These are phyloP conservation scores for Cladophialophora psammophila DNA, from an alignment of 2,329 filamentous ascomycete genomes.

Conservation along the genomic window DNA sequence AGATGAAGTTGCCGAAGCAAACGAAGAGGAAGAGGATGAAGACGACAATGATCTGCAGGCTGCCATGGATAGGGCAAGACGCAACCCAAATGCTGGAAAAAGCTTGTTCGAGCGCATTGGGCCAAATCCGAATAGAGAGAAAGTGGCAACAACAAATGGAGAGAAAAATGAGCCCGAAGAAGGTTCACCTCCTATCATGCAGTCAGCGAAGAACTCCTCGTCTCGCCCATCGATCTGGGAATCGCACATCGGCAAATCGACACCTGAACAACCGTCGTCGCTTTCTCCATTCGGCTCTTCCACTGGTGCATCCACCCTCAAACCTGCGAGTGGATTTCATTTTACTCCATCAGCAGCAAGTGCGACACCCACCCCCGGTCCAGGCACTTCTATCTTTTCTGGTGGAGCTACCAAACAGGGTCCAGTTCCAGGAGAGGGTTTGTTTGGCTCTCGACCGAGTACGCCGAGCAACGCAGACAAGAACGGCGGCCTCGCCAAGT, in stretches of 20 bases:
- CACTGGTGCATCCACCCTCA: conserved; percentile 26
- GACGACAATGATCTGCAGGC: conserved; percentile 36
- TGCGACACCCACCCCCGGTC: conserved; percentile 22
- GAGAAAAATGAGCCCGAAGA: conserved; percentile 23
- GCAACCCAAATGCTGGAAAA: conserved; percentile 30
- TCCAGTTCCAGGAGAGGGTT: conserved; percentile 39
- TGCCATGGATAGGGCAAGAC: conserved; percentile 27
- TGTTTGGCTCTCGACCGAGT: conserved; percentile 44
- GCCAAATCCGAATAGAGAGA: conserved; percentile 31
- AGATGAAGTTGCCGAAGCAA: conserved; percentile 24
- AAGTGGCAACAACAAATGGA: conserved; percentile 15
- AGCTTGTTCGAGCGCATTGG: conserved; percentile 41
- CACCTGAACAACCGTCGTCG: conserved; percentile 33
- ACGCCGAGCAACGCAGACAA: conserved; percentile 38
- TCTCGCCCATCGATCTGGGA: conserved; percentile 48
- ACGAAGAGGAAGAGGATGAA: conserved; percentile 34
- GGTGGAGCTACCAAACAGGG: conserved; percentile 34
- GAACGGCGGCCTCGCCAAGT: conserved; percentile 29
- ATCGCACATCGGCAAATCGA: conserved; percentile 43
- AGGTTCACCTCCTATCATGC: conserved; percentile 43
- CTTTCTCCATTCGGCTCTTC: conserved; percentile 37
- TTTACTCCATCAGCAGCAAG: conserved; percentile 36
- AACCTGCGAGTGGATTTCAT: conserved; percentile 37
- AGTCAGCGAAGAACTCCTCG: conserved; percentile 42
- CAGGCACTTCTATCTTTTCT: conserved; percentile 38